Evolutionary conservation across 257 asterid genomes (phyloP).

Genomic region (Nicotiana sylvestris): DNA sequence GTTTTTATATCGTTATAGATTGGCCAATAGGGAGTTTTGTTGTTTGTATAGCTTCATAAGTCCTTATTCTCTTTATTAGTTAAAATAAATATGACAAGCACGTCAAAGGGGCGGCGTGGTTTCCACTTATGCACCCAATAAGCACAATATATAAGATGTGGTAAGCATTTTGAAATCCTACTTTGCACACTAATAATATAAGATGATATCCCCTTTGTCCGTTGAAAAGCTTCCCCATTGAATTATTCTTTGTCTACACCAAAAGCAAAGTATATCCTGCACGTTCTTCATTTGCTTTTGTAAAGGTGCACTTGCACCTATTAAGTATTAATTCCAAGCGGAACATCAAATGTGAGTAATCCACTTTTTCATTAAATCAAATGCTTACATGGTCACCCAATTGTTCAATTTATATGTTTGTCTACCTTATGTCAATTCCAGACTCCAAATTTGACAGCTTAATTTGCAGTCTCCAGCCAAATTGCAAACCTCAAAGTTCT

Average conservation of each 20-base stretch:
- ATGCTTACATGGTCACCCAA: too few species aligned
- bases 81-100: too few species aligned
- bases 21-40: neutral
- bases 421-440: too few species aligned
- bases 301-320: neutral
- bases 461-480: too few species aligned
- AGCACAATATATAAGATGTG: neutral
- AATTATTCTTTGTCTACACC: neutral
- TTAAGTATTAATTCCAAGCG: neutral
- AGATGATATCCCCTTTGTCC: neutral
- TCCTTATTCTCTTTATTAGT: too few species aligned
- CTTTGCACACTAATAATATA: neutral
- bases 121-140: neutral
- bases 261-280: neutral
- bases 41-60: too few species aligned
- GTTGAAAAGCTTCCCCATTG: neutral
- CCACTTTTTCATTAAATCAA: too few species aligned
- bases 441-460: too few species aligned
- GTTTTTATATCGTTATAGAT: neutral
- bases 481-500: too few species aligned
- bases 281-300: neutral
- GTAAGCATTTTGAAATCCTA: neutral
- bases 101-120: neutral
- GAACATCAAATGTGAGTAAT: too few species aligned
- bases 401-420: too few species aligned